Conservation (phyloP, 1,284 basidiomycete genomes). For the Acaromyces ingoldii region DNA sequence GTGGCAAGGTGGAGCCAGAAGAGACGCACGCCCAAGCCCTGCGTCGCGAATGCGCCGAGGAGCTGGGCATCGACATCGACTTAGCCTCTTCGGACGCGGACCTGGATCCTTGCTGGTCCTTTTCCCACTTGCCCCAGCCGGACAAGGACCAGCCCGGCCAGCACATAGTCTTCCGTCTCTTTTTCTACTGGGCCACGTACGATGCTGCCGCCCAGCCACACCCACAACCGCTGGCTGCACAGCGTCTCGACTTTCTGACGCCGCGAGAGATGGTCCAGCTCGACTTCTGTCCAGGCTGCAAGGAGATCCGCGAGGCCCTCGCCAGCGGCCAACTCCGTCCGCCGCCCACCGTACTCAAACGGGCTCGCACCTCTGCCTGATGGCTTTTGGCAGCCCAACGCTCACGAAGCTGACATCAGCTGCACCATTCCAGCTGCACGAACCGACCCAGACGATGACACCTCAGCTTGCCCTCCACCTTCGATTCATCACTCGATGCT, state of each 20-base stretch:
- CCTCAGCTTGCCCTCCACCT: too few relatives aligned
- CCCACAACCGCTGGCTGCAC: not conserved
- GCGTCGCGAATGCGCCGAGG: conserved; percentile 2
- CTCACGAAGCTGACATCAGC: too few relatives aligned
- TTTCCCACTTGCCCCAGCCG: not conserved
- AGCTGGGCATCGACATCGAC: conserved; percentile 4
- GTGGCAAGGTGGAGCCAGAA: conserved; percentile 4
- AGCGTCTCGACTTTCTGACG: not conserved
- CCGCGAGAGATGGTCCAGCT: conserved; percentile 1
- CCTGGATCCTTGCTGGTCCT: not conserved
- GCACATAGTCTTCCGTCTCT: not conserved
- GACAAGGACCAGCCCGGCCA: not conserved
- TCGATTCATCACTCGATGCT: too few relatives aligned
- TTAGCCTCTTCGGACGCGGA: not conserved
- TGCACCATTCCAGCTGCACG: too few relatives aligned
- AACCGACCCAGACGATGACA: too few relatives aligned
- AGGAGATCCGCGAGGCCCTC: not conserved
- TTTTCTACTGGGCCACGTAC: conserved; percentile 1
- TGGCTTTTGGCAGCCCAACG: too few relatives aligned
- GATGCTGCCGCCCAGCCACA: not conserved
- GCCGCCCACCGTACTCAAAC: too few relatives aligned
- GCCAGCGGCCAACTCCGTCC: not conserved
- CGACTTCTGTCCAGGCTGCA: not conserved
- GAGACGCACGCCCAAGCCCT: conserved; percentile 3
- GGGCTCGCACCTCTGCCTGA: too few relatives aligned